Percentiles rank a stretch among this genome's conserved stretches.
These are phyloP conservation scores for Lagenidium giganteum DNA, from an alignment of 352 stramenopile genomes.

Conservation along the genomic window DNA sequence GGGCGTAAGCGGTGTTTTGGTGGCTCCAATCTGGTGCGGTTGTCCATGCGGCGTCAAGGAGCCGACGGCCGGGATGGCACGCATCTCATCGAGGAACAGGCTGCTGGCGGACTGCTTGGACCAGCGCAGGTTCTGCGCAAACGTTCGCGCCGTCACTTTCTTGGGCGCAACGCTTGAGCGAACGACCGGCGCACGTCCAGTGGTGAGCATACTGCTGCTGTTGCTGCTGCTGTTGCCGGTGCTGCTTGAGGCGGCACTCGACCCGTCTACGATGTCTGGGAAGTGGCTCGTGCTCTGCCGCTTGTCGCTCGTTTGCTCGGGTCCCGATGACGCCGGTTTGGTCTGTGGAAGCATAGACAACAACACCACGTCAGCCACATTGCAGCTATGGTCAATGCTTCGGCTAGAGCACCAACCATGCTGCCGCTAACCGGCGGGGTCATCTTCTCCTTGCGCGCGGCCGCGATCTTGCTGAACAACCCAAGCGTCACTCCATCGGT, in stretches of 20 bases:
- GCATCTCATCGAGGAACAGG: constrained; percentile 18
- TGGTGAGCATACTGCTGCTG: too few relatives aligned
- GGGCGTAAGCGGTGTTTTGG: too few relatives aligned
- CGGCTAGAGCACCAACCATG: background rate
- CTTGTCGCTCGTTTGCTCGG: constrained; percentile 2
- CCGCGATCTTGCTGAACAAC: constrained; percentile 73
- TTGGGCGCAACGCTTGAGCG: constrained; percentile 6
- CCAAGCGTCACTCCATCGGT: constrained; percentile 50
- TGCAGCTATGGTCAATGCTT: too few relatives aligned
- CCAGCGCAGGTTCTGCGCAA: constrained; percentile 43
- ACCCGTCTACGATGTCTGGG: constrained; percentile 41
- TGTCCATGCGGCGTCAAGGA: too few relatives aligned
- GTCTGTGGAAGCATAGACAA: too few relatives aligned
- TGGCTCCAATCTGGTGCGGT: too few relatives aligned
- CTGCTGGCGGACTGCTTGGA: too few relatives aligned
- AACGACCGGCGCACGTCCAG: background rate
- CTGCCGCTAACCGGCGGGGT: constrained; percentile 14
- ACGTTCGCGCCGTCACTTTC: constrained; percentile 30
- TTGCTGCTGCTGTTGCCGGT: too few relatives aligned
- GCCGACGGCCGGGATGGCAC: too few relatives aligned
- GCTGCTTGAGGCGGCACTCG: too few relatives aligned
- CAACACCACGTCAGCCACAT: too few relatives aligned
- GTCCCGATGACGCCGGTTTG: too few relatives aligned
- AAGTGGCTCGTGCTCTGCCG: constrained; percentile 25
- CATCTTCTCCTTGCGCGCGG: constrained; percentile 63